Base-by-base conservation (phyloP, 331 rosid species). In the Quercus phellos region DNA sequence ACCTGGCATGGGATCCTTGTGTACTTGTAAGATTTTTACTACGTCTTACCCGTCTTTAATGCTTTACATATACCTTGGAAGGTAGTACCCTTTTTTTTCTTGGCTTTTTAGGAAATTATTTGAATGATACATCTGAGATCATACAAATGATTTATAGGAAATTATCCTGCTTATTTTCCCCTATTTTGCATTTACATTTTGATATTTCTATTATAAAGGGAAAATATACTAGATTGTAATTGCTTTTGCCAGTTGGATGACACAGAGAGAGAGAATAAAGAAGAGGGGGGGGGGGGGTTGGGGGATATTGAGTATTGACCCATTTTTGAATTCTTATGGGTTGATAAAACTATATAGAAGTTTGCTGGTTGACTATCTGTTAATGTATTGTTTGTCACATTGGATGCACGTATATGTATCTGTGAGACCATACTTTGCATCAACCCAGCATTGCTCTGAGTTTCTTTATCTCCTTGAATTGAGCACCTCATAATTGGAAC, bases 1-100 rank as follows among this genome's bases (percentile, higher is more conserved):
- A 80, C 81, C 76, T 78, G 35, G 93, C 94, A n/a, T 95, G 99
- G 99, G 97, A 95, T 90, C 98, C 99, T 80, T 81, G 70, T 83
- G 90, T 92, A 68, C 98, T 95, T 59, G 99, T 95, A 89, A 87
- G 98, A 42, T 73, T 81, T 82, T 64, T 63, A 67, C 46, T 2
- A 38, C 3, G 43, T 38, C 43, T 26, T 74, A 30, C 29, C 53
- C 6, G 8, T 21, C 18, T 21, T 24, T 18, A 30, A 12, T 55
- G n/a, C 51, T 55, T 54, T 6, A n/a, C 22, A 11, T 14, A 59
- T 27, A n/a, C 9, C 32, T 71, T 60, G 26, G 74, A 35, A 22
- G 74, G 32, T 43, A 14, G 34, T 24, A 51, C 2, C 51, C 26
- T 5, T 17, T 53, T 21, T 21, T 30, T 30, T 16, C 35, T 70